These are phyloP conservation scores for Cucurbita moschata DNA, from an alignment of 306 rosid genomes.

Conservation along the genomic window DNA sequence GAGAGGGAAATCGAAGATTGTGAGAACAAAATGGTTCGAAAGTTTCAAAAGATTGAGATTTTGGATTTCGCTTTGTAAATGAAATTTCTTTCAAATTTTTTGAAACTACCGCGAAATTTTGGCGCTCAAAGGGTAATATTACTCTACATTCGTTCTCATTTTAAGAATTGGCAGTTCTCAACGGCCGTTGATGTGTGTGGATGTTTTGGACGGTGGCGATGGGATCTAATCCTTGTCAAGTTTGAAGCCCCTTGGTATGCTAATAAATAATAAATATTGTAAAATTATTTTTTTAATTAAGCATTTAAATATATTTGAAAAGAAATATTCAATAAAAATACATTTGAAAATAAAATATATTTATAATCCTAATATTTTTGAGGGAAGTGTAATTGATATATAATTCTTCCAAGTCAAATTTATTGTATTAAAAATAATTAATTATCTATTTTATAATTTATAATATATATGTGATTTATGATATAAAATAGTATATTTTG, in stretches of 20 bases:
- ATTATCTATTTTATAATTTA: too few relatives aligned
- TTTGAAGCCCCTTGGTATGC: not conserved
- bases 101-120: conserved; percentile 28
- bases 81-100: conserved; percentile 18
- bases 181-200: not conserved
- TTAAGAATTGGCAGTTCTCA: not conserved
- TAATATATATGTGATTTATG: too few relatives aligned
- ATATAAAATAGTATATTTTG: too few relatives aligned
- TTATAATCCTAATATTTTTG: too few relatives aligned
- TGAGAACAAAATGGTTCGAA: conserved; percentile 1
- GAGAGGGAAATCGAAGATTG: not conserved
- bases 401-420: too few relatives aligned
- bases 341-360: too few relatives aligned
- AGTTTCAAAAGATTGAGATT: conserved; percentile 1
- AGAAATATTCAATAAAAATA: too few relatives aligned
- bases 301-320: too few relatives aligned
- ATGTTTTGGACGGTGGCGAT: not conserved
- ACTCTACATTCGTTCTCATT: not conserved
- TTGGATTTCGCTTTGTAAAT: not conserved
- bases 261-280: too few relatives aligned
- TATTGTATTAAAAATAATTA: too few relatives aligned
- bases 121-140: conserved; percentile 17
- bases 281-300: too few relatives aligned
- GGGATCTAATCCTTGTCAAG: not conserved
- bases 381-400: too few relatives aligned